Base-by-base conservation (phyloP, 192 early-diverging fungal genomes). In the Coemansia sp. region DNA sequence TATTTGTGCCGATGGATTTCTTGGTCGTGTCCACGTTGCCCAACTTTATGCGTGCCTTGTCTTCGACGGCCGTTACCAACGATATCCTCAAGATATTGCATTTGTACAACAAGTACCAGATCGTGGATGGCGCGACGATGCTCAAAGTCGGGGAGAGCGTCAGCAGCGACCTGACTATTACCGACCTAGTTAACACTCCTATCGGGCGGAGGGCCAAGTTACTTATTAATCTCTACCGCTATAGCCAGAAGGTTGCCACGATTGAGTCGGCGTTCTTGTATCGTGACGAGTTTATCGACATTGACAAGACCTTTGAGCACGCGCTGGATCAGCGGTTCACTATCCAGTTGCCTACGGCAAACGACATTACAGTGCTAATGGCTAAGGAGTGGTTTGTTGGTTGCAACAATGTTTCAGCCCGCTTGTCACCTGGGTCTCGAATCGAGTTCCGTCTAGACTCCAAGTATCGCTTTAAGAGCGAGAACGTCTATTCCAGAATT, bases 1-100 rank as follows among this genome's bases (percentile, higher is more conserved):
- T 84, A 11, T 77, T 63, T 58, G 92, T 91, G 39, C 95, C 95
- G 25, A 92, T 96, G 90, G 94, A 95, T 75, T 95, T 94, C 75
- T 89, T 92, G 45, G 90, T 91, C 51, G 90, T 94, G 27, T 87
- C 90, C 37, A 92, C 88, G 4, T 91, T 92, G 87, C 85, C 88
- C 80, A 82, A 88, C 76, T 87, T 95, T 39, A 88, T 94, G 63
- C 88, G 89, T 62, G 90, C 25, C 10, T 27, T 55, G 51, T 55
- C 25, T 10, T 55, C 51, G 2, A 55, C 9, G 27, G 57, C 91
- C 12, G 92, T 96, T 68, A 90, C 94, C 72, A 90, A 88, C 37
- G 94, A 94, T 63, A 84, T 94, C 44, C 82, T 94, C 63, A 85
- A 84, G 45, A 76, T 95, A 8, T 90, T 98, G 19, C 94, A 96